Evolutionary conservation across 768 basidiomycete genomes (phyloP), one percentile per base, ranked within the genome.

Genomic region (Suillus lakei): DNA sequence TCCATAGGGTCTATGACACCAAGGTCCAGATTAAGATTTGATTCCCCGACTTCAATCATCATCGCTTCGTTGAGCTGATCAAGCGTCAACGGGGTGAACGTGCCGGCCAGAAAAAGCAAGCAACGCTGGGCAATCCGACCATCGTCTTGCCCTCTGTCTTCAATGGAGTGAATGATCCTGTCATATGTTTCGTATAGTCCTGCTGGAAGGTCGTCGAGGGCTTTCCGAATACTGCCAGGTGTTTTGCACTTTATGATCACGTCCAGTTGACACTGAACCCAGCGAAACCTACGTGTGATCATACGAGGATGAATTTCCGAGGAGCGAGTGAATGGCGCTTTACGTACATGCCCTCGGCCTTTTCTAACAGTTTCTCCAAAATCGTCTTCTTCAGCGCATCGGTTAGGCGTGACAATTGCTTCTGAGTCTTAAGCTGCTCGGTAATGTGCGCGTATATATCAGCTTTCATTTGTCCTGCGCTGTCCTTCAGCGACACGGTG

Each of bases 171-270:
- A 8, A 72, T 62, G 13, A 72, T 74, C 12, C 73, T 66, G 15
- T 67, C 58, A 16, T 72, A 70, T 0, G 73, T 74, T 34, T 72
- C 73, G 43, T 74, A 67, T 3, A 73, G 38, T 18, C 69, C 69
- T 6, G 41, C 58, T 3, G 69, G 69, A 21, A 70, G 68, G 21
- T 60, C 59, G 7, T 63, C 18, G 8, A 70, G 65, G 2, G 53
- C 63, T 9, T 2, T 34, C 2, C 59, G 36, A 54, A 72, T 64
- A 13, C 59, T 54, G 0, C 21, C 39, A 28, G 0, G 61, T 56
- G 1, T 36, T 15, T 43, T 65, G 66, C 3, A 43, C 39, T 0
- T 39, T 16, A 34, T 0, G 13, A 48, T 64, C 0, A 2, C 23
- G 12, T 60, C 55, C 4, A 66, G 28, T 30, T 66, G 65, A 41